phyloP scores from a whole-genome alignment of 805 yeast species.

The Metschnikowia reukaufii region DNA sequence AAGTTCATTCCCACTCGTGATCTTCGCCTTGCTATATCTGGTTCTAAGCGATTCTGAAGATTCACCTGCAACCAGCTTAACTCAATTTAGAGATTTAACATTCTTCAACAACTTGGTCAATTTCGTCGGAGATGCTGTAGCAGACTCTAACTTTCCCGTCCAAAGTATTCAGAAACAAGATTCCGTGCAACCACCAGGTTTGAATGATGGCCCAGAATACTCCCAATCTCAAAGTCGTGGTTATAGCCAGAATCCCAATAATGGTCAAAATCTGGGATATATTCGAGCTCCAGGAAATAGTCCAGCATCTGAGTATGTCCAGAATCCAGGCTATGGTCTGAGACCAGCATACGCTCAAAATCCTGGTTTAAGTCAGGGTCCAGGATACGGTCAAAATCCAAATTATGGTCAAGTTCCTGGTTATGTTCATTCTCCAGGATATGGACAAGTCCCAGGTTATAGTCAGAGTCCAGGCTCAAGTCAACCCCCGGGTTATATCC shows the following conservation, averaged over 20 bases:
- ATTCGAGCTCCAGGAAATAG: background rate
- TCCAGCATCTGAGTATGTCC: background rate
- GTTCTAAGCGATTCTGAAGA: constrained; percentile 1
- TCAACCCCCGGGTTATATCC: background rate
- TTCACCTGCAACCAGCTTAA: constrained; percentile 1
- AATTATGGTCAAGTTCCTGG: background rate
- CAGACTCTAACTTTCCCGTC: background rate
- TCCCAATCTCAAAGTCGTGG: background rate
- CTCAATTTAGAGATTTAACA: constrained; percentile 8
- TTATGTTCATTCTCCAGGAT: background rate
- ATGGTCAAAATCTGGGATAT: background rate
- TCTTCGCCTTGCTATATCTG: background rate
- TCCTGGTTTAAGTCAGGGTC: background rate
- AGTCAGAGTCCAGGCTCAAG: background rate
- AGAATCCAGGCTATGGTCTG: background rate
- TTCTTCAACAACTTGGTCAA: constrained; percentile 11
- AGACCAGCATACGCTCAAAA: background rate
- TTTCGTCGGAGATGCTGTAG: constrained; percentile 6
- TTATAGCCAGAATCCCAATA: background rate
- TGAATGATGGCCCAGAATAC: background rate
- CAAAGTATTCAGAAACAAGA: background rate
- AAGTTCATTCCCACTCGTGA: background rate
- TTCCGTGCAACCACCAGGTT: background rate
- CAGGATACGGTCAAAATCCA: background rate
- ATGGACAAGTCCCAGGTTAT: background rate